Conservation (phyloP, 2,329 filamentous ascomycete genomes). For the Pseudonectria foliicola region DNA sequence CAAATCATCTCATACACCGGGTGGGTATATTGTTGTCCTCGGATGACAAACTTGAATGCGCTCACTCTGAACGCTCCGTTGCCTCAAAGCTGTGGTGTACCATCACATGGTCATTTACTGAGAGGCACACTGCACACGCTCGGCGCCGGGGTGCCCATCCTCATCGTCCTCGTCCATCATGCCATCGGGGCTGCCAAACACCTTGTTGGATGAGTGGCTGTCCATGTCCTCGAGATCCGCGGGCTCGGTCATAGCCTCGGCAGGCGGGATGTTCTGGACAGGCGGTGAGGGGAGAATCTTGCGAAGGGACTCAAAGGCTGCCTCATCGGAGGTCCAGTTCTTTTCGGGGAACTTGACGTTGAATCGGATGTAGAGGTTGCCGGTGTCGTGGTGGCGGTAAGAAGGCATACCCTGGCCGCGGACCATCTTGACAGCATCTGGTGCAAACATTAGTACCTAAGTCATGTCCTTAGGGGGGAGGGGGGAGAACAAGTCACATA, state of each 20-base stretch:
- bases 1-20: constrained; percentile 3
- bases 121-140: constrained; percentile 80
- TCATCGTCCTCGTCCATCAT: constrained; percentile 71
- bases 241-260: constrained; percentile 86
- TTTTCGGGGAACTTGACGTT: constrained; percentile 92
- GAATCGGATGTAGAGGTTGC: constrained; percentile 97
- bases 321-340: constrained; percentile 57
- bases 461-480: not conserved
- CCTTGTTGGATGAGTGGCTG: constrained; percentile 54
- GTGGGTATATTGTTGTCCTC: constrained; percentile 4
- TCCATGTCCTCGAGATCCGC: constrained; percentile 84
- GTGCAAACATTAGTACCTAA: constrained; percentile 12
- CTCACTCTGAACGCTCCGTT: constrained; percentile 12
- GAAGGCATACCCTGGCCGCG: constrained; percentile 98
- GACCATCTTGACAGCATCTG: constrained; percentile 87
- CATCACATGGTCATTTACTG: constrained; percentile 53
- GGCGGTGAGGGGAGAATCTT: constrained; percentile 69
- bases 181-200: constrained; percentile 55
- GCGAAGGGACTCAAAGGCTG: constrained; percentile 73
- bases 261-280: constrained; percentile 59
- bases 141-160: constrained; percentile 64
- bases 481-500: constrained; percentile 39
- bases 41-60: constrained; percentile 9
- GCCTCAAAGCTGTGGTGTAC: constrained; percentile 3
- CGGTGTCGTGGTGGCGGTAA: constrained; percentile 85